These are phyloP conservation scores for Fusarium continuum DNA, from an alignment of 2,329 filamentous ascomycete genomes.

Conservation along the genomic window DNA sequence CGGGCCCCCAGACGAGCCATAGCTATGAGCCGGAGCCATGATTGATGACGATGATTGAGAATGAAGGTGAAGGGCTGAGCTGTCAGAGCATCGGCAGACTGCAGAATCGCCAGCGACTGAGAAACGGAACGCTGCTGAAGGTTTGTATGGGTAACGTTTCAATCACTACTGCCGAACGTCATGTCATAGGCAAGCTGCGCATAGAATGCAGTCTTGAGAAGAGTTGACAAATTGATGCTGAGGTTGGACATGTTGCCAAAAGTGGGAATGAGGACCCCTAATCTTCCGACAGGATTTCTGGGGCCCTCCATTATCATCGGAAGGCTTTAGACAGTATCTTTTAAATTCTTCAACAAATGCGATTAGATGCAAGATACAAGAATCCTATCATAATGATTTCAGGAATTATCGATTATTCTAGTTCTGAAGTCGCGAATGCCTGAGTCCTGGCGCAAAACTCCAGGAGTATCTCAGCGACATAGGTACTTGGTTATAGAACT, in stretches of 20 bases:
- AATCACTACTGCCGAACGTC: not conserved
- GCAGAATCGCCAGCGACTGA: not conserved
- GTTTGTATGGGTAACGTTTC: not conserved
- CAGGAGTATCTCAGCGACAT: no score
- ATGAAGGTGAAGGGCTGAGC: constrained; percentile 1
- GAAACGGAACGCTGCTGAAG: not conserved
- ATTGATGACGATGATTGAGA: not conserved
- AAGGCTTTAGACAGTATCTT: no score
- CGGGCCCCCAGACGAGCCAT: constrained; percentile 29
- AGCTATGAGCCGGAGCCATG: constrained; percentile 43
- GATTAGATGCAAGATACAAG: no score
- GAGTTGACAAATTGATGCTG: constrained; percentile 14
- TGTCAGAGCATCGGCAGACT: constrained; percentile 22
- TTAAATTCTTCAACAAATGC: no score
- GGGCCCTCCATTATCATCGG: constrained; percentile 6
- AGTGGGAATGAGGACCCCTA: constrained; percentile 11
- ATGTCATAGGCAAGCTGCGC: not conserved
- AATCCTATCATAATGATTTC: no score
- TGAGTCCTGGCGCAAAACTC: no score
- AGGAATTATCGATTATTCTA: no score
- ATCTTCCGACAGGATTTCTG: constrained; percentile 15
- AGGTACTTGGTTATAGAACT: no score
- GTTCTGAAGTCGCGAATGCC: no score
- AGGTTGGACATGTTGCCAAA: constrained; percentile 13
- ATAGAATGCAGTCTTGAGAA: not conserved